Conservation (phyloP, 2,329 filamentous ascomycete genomes). For the Colletotrichum plurivorum region DNA sequence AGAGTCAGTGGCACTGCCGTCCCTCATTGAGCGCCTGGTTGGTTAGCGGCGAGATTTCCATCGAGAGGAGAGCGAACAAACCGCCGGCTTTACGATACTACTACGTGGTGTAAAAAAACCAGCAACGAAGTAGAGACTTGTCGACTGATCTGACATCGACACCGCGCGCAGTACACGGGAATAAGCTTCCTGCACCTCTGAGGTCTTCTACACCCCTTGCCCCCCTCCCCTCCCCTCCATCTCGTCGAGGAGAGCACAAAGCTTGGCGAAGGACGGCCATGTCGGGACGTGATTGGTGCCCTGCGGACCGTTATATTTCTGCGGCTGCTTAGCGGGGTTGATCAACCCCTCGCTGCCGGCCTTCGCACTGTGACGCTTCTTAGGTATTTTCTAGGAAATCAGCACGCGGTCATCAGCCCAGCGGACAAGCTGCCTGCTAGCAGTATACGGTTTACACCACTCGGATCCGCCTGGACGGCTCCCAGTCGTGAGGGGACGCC, state of each 20-base stretch:
- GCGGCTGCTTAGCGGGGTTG: conserved; percentile 36
- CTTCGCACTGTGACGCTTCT: conserved; percentile 35
- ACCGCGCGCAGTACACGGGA: conserved; percentile 1
- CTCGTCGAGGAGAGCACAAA: conserved; percentile 10
- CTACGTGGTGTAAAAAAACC: no score
- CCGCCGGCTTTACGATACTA: no score
- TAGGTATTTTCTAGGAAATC: background rate
- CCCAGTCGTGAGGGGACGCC: conserved; percentile 15
- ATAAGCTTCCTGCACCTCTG: conserved; percentile 34
- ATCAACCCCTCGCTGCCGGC: conserved; percentile 12
- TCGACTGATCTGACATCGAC: conserved; percentile 16
- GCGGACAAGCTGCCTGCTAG: background rate
- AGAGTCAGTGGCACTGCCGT: conserved; percentile 24
- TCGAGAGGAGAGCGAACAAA: no score
- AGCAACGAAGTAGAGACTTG: background rate
- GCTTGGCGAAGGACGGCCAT: conserved; percentile 28
- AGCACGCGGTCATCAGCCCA: no score
- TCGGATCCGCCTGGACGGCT: background rate
- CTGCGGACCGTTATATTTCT: conserved; percentile 38
- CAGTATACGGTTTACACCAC: conserved; percentile 24
- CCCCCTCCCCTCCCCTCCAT: conserved; percentile 13
- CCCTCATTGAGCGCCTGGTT: background rate
- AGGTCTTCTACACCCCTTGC: background rate
- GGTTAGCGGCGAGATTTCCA: conserved; percentile 6
- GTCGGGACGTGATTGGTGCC: conserved; percentile 35